Evolutionary conservation across 768 basidiomycete genomes (phyloP), one percentile per base, ranked within the genome.

Genomic region (Termitomyces sp.): DNA sequence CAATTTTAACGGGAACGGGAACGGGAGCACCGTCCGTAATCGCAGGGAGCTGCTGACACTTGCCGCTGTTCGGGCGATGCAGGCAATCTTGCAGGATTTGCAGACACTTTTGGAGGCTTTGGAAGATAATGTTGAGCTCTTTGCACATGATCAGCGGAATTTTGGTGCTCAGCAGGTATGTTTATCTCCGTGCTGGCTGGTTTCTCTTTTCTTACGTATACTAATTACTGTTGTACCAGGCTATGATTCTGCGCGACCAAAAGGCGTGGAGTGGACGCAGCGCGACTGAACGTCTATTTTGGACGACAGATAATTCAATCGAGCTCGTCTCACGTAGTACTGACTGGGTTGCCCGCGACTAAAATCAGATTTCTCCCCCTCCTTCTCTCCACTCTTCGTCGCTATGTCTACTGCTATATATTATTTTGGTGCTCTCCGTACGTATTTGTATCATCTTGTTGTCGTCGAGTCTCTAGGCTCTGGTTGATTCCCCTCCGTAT

Each of bases 111-210:
- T 86, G 1, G 96, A 97, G 70, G 95, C 94, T 14, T 75, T 97
- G 63, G 92, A 94, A 55, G 92, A 97, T 69, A 92, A 95, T 67
- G 86, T 92, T 9, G 94, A 94, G 60, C 69, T 92, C 73, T 99
- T 99, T 76, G 94, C 92, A 37, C 88, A 92, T 70, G 94, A 96
- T 73, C 91, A 95, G 70, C 83, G 96, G 59, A 97, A 97, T 74
- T 95, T 94, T 73, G 95, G 94, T 58, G 96, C 97, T 60, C 97
- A 99, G 72, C 97, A 97, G 87, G 94, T 94, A 64, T 60, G 79
- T 36, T 14, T 3, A 51, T 37, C 7, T 47, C 14, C 25, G 25
- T 25, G 25, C 25, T 25, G 25, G 25, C 34, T 29, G 25, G 46
- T 62, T 60, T 15, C 25, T 53, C 54, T 36, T 34, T 38, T 14